phyloP scores from a whole-genome alignment of 75 land plant genomes.

The Pinus albicaulis region DNA sequence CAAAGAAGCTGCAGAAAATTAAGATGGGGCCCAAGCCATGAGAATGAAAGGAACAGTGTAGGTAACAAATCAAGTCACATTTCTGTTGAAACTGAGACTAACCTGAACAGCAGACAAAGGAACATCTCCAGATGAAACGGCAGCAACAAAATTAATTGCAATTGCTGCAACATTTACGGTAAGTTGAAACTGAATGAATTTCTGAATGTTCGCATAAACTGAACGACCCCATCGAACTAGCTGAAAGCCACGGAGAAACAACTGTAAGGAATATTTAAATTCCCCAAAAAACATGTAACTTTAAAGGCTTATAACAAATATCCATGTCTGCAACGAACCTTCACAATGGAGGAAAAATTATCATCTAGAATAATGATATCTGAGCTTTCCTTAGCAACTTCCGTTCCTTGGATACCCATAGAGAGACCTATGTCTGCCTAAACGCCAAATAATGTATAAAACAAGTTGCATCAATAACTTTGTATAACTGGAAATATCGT shows the following conservation, averaged over 20 bases:
- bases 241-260: constrained; percentile 21
- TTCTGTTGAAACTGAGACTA: no score
- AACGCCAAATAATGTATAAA: constrained; percentile 11
- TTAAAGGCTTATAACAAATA: not conserved
- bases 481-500: not conserved
- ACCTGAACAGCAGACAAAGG: constrained; percentile 96
- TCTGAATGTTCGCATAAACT: constrained; percentile 95
- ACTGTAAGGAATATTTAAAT: not conserved
- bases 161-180: constrained; percentile 97
- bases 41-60: not conserved
- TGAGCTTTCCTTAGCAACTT: constrained; percentile 98
- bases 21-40: not conserved
- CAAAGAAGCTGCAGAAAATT: constrained; percentile 74
- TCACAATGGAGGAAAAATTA: constrained; percentile 96
- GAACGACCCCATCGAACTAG: constrained; percentile 98
- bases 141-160: constrained; percentile 82
- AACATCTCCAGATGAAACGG: constrained; percentile 78
- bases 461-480: not conserved
- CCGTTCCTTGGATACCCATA: constrained; percentile 98
- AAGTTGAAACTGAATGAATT: constrained; percentile 95
- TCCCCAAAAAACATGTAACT: not conserved
- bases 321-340: constrained; percentile 43
- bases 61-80: not conserved
- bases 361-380: constrained; percentile 97
- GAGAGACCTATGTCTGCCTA: constrained; percentile 98